Percentiles rank a stretch among this genome's conserved stretches.
phyloP scores from a whole-genome alignment of 805 yeast species.

The Starmerella sp. region DNA sequence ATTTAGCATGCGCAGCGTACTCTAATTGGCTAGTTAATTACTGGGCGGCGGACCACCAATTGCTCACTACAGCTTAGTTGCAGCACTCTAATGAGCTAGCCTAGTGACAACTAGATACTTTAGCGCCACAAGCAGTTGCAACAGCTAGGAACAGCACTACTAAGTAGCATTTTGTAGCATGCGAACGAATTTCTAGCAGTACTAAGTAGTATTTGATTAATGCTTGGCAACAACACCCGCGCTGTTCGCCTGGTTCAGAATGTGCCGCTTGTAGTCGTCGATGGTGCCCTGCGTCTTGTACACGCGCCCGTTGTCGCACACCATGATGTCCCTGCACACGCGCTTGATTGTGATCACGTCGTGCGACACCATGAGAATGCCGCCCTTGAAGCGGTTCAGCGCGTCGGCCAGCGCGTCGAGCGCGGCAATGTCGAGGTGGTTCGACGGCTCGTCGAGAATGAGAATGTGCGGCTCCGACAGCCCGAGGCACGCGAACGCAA shows the following conservation, averaged over 20 bases:
- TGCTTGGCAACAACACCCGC: conserved; percentile 90
- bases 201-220: conserved; percentile 26
- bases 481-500: conserved; percentile 93
- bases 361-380: conserved; percentile 94
- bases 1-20: too few species aligned
- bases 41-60: too few species aligned
- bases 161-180: too few species aligned
- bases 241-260: conserved; percentile 61
- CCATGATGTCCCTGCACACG: conserved; percentile 93
- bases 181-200: too few species aligned
- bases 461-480: conserved; percentile 81
- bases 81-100: too few species aligned
- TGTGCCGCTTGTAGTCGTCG: conserved; percentile 80
- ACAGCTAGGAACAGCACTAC: too few species aligned
- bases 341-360: conserved; percentile 83
- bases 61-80: too few species aligned
- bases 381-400: conserved; percentile 78
- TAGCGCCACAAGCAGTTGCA: too few species aligned
- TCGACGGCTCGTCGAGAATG: conserved; percentile 93
- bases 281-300: conserved; percentile 69
- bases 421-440: conserved; percentile 97
- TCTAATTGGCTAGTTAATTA: too few species aligned
- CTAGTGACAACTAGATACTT: too few species aligned
- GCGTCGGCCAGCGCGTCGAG: conserved; percentile 92
- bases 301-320: conserved; percentile 77